These are phyloP conservation scores for Epichloe sibirici DNA, from an alignment of 2,329 filamentous ascomycete genomes.

Conservation along the genomic window DNA sequence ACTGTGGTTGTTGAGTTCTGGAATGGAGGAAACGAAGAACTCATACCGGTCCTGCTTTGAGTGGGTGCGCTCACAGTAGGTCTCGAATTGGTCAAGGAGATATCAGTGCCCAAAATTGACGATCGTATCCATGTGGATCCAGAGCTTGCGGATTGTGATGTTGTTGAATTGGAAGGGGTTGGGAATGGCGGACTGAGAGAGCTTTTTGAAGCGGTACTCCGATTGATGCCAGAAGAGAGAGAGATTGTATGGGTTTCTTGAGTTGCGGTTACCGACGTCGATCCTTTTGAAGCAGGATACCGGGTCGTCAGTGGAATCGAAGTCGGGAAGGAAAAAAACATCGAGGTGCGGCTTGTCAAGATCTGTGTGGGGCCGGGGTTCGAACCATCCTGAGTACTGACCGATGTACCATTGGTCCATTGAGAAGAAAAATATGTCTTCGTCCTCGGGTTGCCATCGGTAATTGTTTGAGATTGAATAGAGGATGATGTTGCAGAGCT, in stretches of 20 bases:
- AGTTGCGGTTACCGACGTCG: background rate
- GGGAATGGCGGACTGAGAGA: background rate
- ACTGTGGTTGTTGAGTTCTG: conserved; percentile 11
- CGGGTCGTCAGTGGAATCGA: background rate
- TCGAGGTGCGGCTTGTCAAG: background rate
- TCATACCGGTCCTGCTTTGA: background rate
- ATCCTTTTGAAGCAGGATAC: background rate
- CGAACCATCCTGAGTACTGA: background rate
- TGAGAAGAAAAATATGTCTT: conserved; percentile 3
- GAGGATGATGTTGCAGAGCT: background rate
- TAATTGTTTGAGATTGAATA: background rate
- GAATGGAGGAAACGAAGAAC: background rate
- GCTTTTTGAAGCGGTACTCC: background rate
- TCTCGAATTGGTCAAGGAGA: background rate
- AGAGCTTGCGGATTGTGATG: background rate
- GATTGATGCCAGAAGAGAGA: background rate
- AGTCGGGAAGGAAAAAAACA: background rate
- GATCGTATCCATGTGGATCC: background rate
- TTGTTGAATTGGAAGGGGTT: background rate
- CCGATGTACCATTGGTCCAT: conserved; percentile 2
- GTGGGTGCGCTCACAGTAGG: background rate
- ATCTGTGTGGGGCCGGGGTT: background rate
- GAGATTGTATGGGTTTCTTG: background rate
- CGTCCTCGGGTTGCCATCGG: conserved; percentile 2
- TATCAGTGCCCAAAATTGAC: conserved; percentile 2